Percentiles rank a stretch among this genome's conserved stretches.
phyloP scores from a whole-genome alignment of 768 basidiomycete species.

The Amanita phalloides region DNA sequence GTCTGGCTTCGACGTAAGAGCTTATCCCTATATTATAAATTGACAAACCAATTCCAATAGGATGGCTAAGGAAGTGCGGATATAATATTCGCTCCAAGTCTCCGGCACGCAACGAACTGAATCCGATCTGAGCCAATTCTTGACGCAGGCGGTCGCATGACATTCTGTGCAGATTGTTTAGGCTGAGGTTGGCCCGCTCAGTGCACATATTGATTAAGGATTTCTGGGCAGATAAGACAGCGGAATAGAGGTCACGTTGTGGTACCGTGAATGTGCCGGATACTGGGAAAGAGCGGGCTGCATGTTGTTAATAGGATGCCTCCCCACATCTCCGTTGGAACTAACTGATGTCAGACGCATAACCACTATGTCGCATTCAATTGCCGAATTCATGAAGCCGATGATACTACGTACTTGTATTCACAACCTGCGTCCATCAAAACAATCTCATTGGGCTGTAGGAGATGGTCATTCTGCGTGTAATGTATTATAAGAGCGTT shows the following conservation, averaged over 20 bases:
- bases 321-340: slow-evolving; percentile 2
- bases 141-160: slow-evolving; percentile 55
- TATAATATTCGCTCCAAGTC: slow-evolving; percentile 74
- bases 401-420: slow-evolving; percentile 50
- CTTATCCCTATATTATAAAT: background rate
- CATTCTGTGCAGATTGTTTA: slow-evolving; percentile 69
- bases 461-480: slow-evolving; percentile 77
- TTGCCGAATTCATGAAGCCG: slow-evolving; percentile 2
- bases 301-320: slow-evolving; percentile 2
- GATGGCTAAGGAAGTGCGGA: slow-evolving; percentile 89
- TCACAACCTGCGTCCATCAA: slow-evolving; percentile 92
- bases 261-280: slow-evolving; percentile 70
- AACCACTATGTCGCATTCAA: slow-evolving; percentile 43
- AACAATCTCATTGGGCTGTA: slow-evolving; percentile 63
- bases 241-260: slow-evolving; percentile 80
- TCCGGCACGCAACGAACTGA: slow-evolving; percentile 38
- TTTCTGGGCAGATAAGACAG: slow-evolving; percentile 66
- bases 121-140: slow-evolving; percentile 75
- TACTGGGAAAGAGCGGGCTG: slow-evolving; percentile 83
- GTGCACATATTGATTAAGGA: slow-evolving; percentile 51
- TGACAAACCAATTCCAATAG: slow-evolving; percentile 74
- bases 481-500: slow-evolving; percentile 94
- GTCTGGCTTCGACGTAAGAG: slow-evolving; percentile 35
- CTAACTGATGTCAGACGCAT: slow-evolving; percentile 90
- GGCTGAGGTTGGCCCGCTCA: slow-evolving; percentile 40